A percentile compares a stretch with the other conserved stretches of the same genome.
Evolutionary conservation across 2,329 filamentous ascomycete genomes (phyloP).

Genomic region (Calonectria hongkongensis): DNA sequence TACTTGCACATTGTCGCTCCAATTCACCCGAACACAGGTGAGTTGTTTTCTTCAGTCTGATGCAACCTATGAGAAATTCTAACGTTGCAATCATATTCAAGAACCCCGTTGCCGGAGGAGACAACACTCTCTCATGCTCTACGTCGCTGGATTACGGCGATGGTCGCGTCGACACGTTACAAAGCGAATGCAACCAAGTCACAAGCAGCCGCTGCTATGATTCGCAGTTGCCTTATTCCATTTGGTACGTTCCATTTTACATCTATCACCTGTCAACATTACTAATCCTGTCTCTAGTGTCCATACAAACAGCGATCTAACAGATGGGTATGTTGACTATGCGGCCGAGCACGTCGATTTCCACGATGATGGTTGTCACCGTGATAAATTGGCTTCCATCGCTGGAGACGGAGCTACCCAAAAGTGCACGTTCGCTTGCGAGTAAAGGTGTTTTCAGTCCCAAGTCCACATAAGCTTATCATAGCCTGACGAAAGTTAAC

Average conservation of each 20-base stretch:
- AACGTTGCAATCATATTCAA: background rate
- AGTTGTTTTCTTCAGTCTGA: background rate
- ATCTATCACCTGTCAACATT: no score
- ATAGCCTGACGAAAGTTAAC: no score
- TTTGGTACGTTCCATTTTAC: background rate
- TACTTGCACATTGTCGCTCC: background rate
- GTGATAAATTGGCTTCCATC: background rate
- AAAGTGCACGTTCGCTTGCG: constrained; percentile 9
- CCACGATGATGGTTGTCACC: constrained; percentile 11
- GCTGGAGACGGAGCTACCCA: constrained; percentile 1
- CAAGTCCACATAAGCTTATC: background rate
- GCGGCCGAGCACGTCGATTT: background rate
- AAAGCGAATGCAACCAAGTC: constrained; percentile 2
- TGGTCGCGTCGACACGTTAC: background rate
- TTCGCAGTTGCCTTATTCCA: background rate
- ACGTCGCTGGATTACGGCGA: background rate
- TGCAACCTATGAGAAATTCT: no score
- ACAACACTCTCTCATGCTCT: constrained; percentile 6
- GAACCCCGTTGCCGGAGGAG: background rate
- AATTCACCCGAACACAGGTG: background rate
- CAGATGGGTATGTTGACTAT: background rate
- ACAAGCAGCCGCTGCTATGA: background rate
- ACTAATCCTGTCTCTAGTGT: background rate
- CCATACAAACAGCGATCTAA: background rate
- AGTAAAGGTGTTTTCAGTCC: background rate